Conservation (phyloP, 1,284 basidiomycete genomes). For the Cryptococcus depauperatus region DNA sequence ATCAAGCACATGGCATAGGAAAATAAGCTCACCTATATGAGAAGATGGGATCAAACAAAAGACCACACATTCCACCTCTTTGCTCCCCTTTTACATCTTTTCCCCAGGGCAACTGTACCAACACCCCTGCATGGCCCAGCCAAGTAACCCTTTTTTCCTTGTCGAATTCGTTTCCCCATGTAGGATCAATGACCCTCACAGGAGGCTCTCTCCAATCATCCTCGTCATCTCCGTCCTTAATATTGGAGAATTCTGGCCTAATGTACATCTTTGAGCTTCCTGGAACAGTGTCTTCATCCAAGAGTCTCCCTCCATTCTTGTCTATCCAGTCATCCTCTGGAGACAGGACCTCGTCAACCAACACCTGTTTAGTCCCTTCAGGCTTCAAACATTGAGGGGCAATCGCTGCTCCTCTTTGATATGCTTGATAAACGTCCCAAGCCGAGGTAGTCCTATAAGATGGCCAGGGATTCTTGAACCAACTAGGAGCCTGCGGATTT, state of each 20-base stretch:
- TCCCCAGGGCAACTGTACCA: conserved; percentile 41
- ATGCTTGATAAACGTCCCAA: conserved; percentile 34
- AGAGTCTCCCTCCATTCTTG: conserved; percentile 8
- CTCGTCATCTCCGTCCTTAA: conserved; percentile 30
- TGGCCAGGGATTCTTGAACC: conserved; percentile 44
- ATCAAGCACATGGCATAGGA: background rate
- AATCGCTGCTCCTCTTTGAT: conserved; percentile 38
- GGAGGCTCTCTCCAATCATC: conserved; percentile 42
- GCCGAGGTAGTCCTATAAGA: conserved; percentile 36
- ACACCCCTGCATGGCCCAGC: conserved; percentile 41
- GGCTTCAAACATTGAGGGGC: conserved; percentile 19
- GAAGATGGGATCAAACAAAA: conserved; percentile 45
- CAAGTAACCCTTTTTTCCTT: conserved; percentile 35
- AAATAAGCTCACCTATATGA: conserved; percentile 32
- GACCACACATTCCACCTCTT: conserved; percentile 26
- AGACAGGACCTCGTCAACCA: conserved; percentile 5
- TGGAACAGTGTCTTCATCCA: no score
- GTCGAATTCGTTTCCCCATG: conserved; percentile 22
- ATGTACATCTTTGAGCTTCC: conserved; percentile 29
- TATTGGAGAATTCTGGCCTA: conserved; percentile 24
- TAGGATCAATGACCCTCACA: conserved; percentile 29
- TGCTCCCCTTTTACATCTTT: conserved; percentile 4
- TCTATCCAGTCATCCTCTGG: conserved; percentile 11
- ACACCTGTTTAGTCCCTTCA: conserved; percentile 4
- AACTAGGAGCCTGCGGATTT: conserved; percentile 16